Conservation (phyloP, 352 stramenopile genomes). For the Vaucheria bursata region DNA sequence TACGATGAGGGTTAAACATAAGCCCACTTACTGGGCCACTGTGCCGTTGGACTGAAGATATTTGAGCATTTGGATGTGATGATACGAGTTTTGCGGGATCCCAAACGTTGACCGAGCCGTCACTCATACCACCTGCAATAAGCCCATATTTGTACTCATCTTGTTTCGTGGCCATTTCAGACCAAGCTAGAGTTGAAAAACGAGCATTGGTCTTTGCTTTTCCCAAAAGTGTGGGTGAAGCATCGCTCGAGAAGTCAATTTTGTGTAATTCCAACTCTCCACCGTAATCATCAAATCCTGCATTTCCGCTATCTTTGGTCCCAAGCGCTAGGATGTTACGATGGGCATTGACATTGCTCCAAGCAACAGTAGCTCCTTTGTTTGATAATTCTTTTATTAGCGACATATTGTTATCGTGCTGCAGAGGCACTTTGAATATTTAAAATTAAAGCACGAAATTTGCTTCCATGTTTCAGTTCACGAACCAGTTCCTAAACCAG, state of each 20-base stretch:
- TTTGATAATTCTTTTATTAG: constrained; percentile 46
- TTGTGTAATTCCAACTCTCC: constrained; percentile 90
- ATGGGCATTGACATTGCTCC: constrained; percentile 39
- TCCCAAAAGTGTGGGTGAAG: constrained; percentile 44
- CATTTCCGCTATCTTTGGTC: constrained; percentile 59
- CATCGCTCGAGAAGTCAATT: constrained; percentile 63
- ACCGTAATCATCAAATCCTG: too few species aligned
- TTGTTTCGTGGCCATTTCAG: constrained; percentile 65
- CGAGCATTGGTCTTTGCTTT: constrained; percentile 54
- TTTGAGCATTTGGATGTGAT: constrained; percentile 41
- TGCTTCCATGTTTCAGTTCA: too few species aligned
- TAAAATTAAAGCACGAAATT: too few species aligned
- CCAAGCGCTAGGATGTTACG: constrained; percentile 43
- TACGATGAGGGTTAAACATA: too few species aligned
- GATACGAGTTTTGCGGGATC: too few species aligned
- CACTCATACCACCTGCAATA: constrained; percentile 89
- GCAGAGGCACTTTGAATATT: neutral
- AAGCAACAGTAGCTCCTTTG: constrained; percentile 44
- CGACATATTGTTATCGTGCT: constrained; percentile 18
- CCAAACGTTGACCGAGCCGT: constrained; percentile 88
- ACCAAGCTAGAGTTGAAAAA: constrained; percentile 87
- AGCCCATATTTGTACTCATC: constrained; percentile 72
- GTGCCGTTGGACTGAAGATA: constrained; percentile 46
- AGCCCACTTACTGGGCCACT: constrained; percentile 70
- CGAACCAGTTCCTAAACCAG: too few species aligned